These are phyloP conservation scores for Stentor roeselii DNA, from an alignment of 73 alveolate species.

Conservation along the genomic window DNA sequence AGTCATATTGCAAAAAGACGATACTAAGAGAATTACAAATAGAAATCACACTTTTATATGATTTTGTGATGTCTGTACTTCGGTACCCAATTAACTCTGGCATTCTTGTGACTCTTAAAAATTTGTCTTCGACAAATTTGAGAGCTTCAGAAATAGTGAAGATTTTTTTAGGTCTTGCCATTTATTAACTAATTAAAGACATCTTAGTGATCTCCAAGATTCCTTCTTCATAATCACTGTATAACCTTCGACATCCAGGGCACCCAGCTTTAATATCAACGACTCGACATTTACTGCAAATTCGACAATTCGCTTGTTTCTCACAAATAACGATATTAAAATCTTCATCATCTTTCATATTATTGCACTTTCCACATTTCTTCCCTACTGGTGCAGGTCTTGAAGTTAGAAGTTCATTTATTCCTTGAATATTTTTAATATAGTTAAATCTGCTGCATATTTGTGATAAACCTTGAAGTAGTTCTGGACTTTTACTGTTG, in stretches of 20 bases:
- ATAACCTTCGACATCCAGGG: neutral
- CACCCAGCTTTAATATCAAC: neutral
- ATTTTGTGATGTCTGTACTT: neutral
- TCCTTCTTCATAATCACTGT: neutral
- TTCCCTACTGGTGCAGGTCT: no score
- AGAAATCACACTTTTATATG: neutral
- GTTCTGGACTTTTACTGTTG: no score
- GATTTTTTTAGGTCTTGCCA: neutral
- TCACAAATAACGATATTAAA: neutral
- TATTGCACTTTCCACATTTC: neutral
- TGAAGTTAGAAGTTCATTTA: no score
- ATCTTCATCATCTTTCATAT: neutral
- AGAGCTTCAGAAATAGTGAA: neutral
- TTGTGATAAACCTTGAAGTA: no score
- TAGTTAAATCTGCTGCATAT: no score
- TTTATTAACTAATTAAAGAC: neutral
- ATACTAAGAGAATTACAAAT: conserved; percentile 11
- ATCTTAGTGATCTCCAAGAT: neutral
- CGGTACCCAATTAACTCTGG: conserved; percentile 1
- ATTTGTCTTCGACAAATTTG: neutral
- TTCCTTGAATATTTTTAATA: no score
- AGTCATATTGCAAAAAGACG: conserved; percentile 1
- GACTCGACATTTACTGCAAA: neutral
- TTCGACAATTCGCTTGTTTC: neutral
- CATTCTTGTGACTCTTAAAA: neutral